These are phyloP conservation scores for Fraxinus velutina DNA, from an alignment of 305 asterid species.

Conservation along the genomic window DNA sequence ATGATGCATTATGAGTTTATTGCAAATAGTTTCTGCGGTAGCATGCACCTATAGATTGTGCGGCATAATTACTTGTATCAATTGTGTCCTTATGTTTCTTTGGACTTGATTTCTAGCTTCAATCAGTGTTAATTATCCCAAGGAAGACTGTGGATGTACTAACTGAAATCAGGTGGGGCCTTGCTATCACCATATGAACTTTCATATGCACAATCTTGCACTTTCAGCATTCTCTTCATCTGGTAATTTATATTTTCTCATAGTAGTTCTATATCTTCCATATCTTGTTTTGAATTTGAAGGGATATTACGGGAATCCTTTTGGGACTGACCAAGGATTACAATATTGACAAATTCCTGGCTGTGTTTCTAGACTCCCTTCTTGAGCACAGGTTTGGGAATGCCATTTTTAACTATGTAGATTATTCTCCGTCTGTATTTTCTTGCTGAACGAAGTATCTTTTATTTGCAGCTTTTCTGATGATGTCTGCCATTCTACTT, in stretches of 20 bases:
- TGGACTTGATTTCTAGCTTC: conserved; percentile 47
- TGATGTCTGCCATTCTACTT: conserved; percentile 41
- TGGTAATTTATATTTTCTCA: conserved; percentile 12
- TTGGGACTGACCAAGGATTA: conserved; percentile 62
- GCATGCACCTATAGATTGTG: neutral
- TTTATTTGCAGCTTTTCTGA: conserved; percentile 59
- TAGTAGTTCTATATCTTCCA: conserved; percentile 8
- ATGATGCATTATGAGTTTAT: conserved; percentile 18
- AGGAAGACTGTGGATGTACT: conserved; percentile 64
- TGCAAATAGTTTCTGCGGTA: conserved; percentile 9
- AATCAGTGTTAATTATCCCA: conserved; percentile 65
- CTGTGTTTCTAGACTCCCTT: conserved; percentile 69
- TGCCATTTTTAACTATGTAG: neutral
- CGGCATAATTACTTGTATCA: neutral
- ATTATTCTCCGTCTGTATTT: conserved; percentile 10
- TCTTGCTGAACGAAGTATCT: conserved; percentile 24
- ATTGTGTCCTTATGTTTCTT: conserved; percentile 18
- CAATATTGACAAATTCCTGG: conserved; percentile 67
- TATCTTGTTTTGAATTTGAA: conserved; percentile 32
- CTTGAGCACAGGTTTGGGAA: conserved; percentile 71
- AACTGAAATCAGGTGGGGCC: conserved; percentile 54
- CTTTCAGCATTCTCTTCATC: neutral
- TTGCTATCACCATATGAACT: conserved; percentile 8
- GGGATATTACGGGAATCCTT: conserved; percentile 66
- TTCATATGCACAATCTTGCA: conserved; percentile 14